Conservation (phyloP, 305 asterid species). For the Fraxinus sp. region DNA sequence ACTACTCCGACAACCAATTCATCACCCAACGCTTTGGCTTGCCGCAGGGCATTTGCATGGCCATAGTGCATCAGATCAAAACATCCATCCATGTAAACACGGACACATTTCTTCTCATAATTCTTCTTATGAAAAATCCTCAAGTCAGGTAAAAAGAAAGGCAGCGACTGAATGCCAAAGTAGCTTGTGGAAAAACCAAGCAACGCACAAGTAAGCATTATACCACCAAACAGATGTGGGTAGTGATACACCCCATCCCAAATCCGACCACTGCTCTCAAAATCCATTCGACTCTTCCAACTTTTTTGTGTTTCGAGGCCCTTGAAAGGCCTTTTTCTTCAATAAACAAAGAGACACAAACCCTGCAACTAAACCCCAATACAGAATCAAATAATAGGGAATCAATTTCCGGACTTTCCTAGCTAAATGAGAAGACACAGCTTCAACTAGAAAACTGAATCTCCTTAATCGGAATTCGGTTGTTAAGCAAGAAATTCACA, state of each 20-base stretch:
- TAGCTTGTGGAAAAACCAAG: constrained; percentile 82
- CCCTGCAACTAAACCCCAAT: constrained; percentile 45
- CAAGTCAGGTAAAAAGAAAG: constrained; percentile 59
- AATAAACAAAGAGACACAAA: constrained; percentile 67
- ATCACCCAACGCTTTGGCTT: constrained; percentile 89
- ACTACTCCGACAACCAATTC: constrained; percentile 89
- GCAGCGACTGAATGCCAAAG: constrained; percentile 72
- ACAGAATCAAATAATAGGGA: constrained; percentile 3
- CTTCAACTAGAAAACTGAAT: neutral
- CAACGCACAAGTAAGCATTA: constrained; percentile 86
- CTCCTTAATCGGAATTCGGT: neutral
- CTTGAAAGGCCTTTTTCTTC: constrained; percentile 29
- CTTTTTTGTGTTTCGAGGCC: constrained; percentile 27
- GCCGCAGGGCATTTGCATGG: constrained; percentile 93
- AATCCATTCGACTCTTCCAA: constrained; percentile 57
- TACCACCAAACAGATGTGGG: constrained; percentile 84
- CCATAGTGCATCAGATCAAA: constrained; percentile 98
- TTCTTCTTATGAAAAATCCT: constrained; percentile 58
- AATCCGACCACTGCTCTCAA: constrained; percentile 69
- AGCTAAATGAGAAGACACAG: neutral
- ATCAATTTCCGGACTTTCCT: neutral
- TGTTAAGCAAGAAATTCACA: neutral
- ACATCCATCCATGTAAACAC: constrained; percentile 97
- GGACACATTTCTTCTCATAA: constrained; percentile 53
- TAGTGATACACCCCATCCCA: constrained; percentile 73